Evolutionary conservation across 352 stramenopile genomes (phyloP).

Genomic region (Elongisporangium senticosum): DNA sequence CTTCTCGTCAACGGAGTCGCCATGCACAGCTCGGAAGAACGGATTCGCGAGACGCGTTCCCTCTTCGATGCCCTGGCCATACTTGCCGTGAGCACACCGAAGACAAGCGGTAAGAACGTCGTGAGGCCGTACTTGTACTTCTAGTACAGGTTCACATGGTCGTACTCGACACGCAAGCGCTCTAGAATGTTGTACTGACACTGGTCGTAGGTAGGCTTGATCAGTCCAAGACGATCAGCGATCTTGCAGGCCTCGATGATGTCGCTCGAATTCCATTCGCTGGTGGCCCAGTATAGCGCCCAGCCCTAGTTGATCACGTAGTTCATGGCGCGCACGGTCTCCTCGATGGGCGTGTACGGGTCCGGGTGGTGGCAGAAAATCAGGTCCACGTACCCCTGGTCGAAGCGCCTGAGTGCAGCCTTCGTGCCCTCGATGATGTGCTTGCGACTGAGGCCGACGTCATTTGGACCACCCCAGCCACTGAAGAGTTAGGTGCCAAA

Average conservation of each 20-base stretch:
- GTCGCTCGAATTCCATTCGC: conserved; percentile 36
- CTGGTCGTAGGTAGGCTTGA: conserved; percentile 37
- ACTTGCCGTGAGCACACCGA: conserved; percentile 61
- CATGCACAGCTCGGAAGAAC: neutral
- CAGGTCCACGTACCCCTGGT: conserved; percentile 32
- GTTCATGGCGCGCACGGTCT: conserved; percentile 46
- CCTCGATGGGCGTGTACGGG: conserved; percentile 28
- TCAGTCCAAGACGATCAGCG: conserved; percentile 20
- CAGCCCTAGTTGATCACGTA: conserved; percentile 34
- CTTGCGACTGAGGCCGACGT: conserved; percentile 38
- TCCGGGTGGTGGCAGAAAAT: conserved; percentile 32
- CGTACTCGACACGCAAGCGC: conserved; percentile 40
- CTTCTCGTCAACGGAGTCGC: conserved; percentile 21
- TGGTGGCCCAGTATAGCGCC: conserved; percentile 50
- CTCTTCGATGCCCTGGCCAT: conserved; percentile 24
- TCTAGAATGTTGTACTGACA: conserved; percentile 56
- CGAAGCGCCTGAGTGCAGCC: conserved; percentile 17
- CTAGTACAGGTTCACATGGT: conserved; percentile 46
- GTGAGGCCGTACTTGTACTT: conserved; percentile 46
- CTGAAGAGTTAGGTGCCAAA: conserved; percentile 17
- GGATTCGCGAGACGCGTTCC: conserved; percentile 19
- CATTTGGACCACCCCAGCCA: conserved; percentile 21
- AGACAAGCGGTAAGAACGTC: conserved; percentile 22
- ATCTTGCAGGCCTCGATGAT: conserved; percentile 38
- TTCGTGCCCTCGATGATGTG: conserved; percentile 61